Conservation (phyloP, 805 yeast genomes). For the Middelhovenomyces tepae region DNA sequence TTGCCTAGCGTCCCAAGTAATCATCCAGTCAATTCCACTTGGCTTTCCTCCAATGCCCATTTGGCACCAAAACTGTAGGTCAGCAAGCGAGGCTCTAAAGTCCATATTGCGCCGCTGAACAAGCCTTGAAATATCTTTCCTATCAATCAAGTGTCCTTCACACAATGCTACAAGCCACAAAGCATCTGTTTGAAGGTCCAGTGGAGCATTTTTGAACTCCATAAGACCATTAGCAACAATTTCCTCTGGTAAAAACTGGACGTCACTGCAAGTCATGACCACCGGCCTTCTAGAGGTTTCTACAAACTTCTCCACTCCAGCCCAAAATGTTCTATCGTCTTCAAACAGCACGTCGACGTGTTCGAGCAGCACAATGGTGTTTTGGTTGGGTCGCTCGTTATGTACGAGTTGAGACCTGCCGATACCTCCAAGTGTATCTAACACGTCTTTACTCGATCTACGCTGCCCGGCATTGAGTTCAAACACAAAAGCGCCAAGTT, state of each 20-base stretch:
- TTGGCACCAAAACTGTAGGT: conserved; percentile 30
- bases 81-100: conserved; percentile 20
- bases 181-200: conserved; percentile 18
- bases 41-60: conserved; percentile 26
- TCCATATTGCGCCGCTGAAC: conserved; percentile 19
- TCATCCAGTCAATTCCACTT: conserved; percentile 26
- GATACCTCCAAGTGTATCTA: conserved; percentile 58
- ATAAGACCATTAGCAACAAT: conserved; percentile 26
- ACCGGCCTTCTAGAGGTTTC: conserved; percentile 60
- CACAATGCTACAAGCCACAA: conserved; percentile 26
- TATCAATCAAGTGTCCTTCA: conserved; percentile 28
- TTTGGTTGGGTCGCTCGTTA: conserved; percentile 4
- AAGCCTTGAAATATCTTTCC: conserved; percentile 14
- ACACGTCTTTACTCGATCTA: conserved; percentile 64
- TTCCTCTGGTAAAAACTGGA: conserved; percentile 5
- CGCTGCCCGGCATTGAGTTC: conserved; percentile 72
- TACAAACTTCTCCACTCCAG: conserved; percentile 52
- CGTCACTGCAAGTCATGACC: conserved; percentile 47
- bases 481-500: conserved; percentile 60
- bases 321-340: conserved; percentile 76
- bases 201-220: conserved; percentile 19
- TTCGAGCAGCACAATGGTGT: conserved; percentile 55
- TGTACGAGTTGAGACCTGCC: conserved; percentile 79
- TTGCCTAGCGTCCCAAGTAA: conserved; percentile 17
- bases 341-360: conserved; percentile 78